These are phyloP conservation scores for Hortaea werneckii DNA, from an alignment of 2,329 filamentous ascomycete species.

Conservation along the genomic window DNA sequence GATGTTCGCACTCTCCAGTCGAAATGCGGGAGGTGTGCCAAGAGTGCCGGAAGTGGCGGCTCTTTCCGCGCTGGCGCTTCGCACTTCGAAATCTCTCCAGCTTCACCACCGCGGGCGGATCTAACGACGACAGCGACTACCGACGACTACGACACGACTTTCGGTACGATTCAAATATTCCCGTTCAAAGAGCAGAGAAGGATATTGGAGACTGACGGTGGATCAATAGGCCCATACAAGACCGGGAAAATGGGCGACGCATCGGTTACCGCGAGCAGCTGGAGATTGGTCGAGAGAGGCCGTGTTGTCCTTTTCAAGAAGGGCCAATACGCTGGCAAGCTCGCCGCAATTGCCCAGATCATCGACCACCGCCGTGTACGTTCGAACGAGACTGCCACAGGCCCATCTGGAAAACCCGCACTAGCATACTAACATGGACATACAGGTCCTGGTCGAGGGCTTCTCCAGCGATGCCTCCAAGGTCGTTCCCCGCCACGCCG, in stretches of 20 bases:
- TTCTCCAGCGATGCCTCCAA: constrained; percentile 71
- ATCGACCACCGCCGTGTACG: constrained; percentile 99
- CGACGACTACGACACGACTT: neutral
- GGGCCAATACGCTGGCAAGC: constrained; percentile 71
- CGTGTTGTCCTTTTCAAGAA: constrained; percentile 86
- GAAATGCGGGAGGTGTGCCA: neutral
- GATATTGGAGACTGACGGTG: neutral
- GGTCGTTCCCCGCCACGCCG: constrained; percentile 75
- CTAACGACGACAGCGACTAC: neutral
- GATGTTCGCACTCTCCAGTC: neutral
- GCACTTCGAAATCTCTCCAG: neutral
- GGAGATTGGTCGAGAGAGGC: constrained; percentile 98
- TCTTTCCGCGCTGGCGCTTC: neutral
- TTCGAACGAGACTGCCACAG: constrained; percentile 24
- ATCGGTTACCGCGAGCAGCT: constrained; percentile 45
- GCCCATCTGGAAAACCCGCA: neutral
- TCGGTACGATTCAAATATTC: neutral
- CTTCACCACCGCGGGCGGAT: neutral
- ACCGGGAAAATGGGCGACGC: constrained; percentile 24
- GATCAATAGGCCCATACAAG: neutral
- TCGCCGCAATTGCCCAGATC: constrained; percentile 96
- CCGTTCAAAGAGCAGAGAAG: neutral
- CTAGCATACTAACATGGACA: neutral
- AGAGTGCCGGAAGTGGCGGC: neutral
- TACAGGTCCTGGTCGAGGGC: constrained; percentile 89